Conservation (phyloP, 108 stramenopile genomes). For the Pseudonitzschia delicatissima region DNA sequence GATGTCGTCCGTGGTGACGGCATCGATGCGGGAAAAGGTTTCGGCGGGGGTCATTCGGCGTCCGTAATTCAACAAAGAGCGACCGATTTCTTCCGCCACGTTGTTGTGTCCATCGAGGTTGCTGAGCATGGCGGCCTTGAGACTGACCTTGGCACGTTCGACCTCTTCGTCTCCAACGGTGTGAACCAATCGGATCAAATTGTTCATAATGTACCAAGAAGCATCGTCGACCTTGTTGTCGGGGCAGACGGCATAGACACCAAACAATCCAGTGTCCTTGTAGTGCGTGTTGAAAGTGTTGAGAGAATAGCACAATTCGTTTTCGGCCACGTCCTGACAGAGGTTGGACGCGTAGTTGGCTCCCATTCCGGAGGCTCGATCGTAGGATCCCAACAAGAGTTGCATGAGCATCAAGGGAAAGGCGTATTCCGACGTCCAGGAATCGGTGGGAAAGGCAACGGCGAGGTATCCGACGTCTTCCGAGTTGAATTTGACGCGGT, state of each 20-base stretch:
- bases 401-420: conserved; percentile 99
- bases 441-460: conserved; percentile 94
- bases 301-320: conserved; percentile 89
- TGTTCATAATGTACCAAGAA: conserved; percentile 82
- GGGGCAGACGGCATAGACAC: conserved; percentile 92
- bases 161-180: conserved; percentile 89
- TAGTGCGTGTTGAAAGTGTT: conserved; percentile 99
- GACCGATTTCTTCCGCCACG: conserved; percentile 98
- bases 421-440: conserved; percentile 97
- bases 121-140: conserved; percentile 98
- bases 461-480: conserved; percentile 95
- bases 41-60: conserved; percentile 97
- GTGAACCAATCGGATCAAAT: conserved; percentile 91
- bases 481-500: conserved; percentile 84
- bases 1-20: conserved; percentile 88
- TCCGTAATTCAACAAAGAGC: conserved; percentile 97
- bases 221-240: conserved; percentile 90
- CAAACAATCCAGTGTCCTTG: conserved; percentile 99
- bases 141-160: conserved; percentile 92
- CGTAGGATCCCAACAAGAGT: conserved; percentile 94
- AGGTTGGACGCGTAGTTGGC: conserved; percentile 85
- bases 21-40: conserved; percentile 95
- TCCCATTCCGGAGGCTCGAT: conserved; percentile 86
- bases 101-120: conserved; percentile 94
- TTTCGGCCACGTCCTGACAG: conserved; percentile 89